Evolutionary conservation across 768 basidiomycete genomes (phyloP).

Genomic region (Tremella fuciformis): DNA sequence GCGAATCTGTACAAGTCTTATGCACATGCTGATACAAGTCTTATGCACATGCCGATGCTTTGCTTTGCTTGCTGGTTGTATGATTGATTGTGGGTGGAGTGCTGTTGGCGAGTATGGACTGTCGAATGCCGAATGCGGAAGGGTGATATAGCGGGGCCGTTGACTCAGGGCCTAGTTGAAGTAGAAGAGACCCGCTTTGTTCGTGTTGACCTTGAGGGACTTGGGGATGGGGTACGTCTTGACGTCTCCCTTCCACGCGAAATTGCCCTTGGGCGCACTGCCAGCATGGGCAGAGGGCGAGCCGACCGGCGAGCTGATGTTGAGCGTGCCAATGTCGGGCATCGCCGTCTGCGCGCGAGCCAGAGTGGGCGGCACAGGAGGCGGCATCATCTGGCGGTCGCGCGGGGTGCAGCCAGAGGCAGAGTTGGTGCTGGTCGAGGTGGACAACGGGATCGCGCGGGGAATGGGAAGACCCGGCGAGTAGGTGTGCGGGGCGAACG

Average conservation of each 20-base stretch:
- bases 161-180: constrained; percentile 23
- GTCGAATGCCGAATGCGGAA: neutral
- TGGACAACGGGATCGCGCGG: neutral
- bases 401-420: neutral
- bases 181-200: constrained; percentile 43
- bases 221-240: constrained; percentile 40
- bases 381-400: constrained; percentile 7
- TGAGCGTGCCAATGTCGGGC: constrained; percentile 20
- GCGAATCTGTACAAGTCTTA: too few relatives aligned
- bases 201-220: constrained; percentile 29
- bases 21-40: too few relatives aligned
- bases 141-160: neutral
- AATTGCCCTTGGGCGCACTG: constrained; percentile 23
- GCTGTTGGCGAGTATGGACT: too few relatives aligned
- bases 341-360: constrained; percentile 5
- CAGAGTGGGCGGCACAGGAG: neutral
- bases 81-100: too few relatives aligned
- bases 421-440: constrained; percentile 2
- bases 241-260: constrained; percentile 41
- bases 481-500: neutral
- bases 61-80: too few relatives aligned
- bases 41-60: too few relatives aligned
- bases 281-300: neutral
- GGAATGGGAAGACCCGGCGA: constrained; percentile 15
- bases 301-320: constrained; percentile 11